Conservation (phyloP, 768 basidiomycete genomes). For the Hemileccinum rubropunctum region DNA sequence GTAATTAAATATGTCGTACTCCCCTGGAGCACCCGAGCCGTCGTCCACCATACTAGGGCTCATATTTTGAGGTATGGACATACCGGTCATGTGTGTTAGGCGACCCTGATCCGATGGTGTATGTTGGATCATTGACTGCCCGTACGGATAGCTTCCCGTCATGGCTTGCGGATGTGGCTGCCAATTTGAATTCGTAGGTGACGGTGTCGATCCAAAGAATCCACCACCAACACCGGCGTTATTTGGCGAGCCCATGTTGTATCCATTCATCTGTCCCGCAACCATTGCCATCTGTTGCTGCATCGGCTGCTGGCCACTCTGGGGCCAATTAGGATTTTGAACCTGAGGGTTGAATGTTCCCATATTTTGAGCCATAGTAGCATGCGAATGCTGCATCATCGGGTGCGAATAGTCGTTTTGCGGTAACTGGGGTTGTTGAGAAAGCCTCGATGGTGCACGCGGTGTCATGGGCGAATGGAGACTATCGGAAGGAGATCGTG, state of each 20-base stretch:
- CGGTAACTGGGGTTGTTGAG: constrained; percentile 47
- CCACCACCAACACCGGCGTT: constrained; percentile 25
- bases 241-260: constrained; percentile 37
- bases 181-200: constrained; percentile 28
- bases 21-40: constrained; percentile 37
- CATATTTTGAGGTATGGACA: constrained; percentile 48
- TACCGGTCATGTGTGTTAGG: constrained; percentile 49
- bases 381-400: constrained; percentile 37
- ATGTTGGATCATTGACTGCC: constrained; percentile 25
- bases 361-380: constrained; percentile 28
- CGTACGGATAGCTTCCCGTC: constrained; percentile 29
- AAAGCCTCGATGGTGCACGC: constrained; percentile 33
- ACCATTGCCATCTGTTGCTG: constrained; percentile 36
- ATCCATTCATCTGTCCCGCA: constrained; percentile 36
- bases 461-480: constrained; percentile 44
- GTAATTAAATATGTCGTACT: constrained; percentile 64
- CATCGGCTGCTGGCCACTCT: constrained; percentile 56
- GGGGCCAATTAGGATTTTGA: constrained; percentile 44
- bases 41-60: constrained; percentile 45
- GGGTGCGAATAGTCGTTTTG: constrained; percentile 40
- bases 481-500: constrained; percentile 71
- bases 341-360: constrained; percentile 33
- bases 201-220: constrained; percentile 25
- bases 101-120: constrained; percentile 31
- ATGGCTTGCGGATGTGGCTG: constrained; percentile 28